Percentiles rank a stretch among this genome's conserved stretches.
Evolutionary conservation across 352 stramenopile genomes (phyloP).

Genomic region (Pythium chondricola): DNA sequence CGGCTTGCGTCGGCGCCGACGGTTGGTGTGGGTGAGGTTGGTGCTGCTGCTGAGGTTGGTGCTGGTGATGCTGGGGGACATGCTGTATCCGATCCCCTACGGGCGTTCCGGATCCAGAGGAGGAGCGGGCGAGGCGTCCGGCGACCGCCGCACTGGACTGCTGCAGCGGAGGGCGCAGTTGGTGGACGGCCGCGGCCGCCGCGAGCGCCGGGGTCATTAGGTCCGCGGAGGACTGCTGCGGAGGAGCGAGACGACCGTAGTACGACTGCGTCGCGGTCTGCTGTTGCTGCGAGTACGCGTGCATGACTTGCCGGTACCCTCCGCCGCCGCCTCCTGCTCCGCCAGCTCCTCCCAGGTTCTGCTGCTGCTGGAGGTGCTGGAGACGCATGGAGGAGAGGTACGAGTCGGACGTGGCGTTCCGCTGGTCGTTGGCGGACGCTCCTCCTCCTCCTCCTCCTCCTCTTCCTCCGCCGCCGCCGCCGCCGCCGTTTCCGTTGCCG

Average conservation of each 20-base stretch:
- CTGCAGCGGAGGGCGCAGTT: conserved; percentile 4
- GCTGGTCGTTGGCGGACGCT: too few relatives aligned
- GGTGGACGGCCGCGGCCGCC: background rate
- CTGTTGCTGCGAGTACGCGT: too few relatives aligned
- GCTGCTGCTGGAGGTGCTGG: conserved; percentile 16
- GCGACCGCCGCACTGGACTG: too few relatives aligned
- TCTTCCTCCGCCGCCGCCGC: too few relatives aligned
- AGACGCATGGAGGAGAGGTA: conserved; percentile 18
- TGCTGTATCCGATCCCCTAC: background rate
- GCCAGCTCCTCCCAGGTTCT: too few relatives aligned
- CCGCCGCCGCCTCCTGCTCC: too few relatives aligned
- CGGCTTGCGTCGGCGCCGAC: conserved; percentile 10
- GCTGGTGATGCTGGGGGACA: background rate
- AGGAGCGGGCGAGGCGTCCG: too few relatives aligned
- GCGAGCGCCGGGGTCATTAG: conserved; percentile 17
- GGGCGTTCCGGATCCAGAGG: too few relatives aligned
- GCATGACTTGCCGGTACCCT: conserved; percentile 17
- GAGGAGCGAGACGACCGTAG: conserved; percentile 1
- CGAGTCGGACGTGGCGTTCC: conserved; percentile 6
- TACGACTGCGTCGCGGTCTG: too few relatives aligned
- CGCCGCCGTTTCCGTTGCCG: background rate
- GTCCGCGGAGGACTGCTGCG: background rate
- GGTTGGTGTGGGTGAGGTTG: conserved; percentile 1
- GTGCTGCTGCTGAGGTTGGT: background rate
- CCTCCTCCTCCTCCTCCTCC: too few relatives aligned